Base-by-base conservation (phyloP, 1,284 basidiomycete species). In the Apiotrichum sp. region DNA sequence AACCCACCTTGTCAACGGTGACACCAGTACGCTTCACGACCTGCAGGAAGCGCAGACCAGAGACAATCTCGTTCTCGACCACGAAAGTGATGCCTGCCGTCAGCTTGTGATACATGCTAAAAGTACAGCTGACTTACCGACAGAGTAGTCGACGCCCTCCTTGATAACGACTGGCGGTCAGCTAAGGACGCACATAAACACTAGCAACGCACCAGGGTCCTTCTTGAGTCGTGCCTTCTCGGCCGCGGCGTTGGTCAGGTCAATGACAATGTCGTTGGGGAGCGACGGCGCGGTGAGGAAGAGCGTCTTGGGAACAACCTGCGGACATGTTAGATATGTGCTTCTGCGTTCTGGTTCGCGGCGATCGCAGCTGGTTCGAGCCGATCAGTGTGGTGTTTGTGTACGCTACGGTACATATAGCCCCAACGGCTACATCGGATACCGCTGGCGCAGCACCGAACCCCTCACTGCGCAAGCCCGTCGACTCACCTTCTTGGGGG, bases 101-200 rank as follows among this genome's bases (percentile, higher is more conserved):
- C 13, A 45, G 50, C 35, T 13, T 41, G 11, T 41, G 13, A 13
- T 8, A 38, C 36, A 13, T 8, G 36, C 2, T 8, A 4, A 38
- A 8, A 3, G 3, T 29, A 3, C 29, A 29, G 8, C 9, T 11
- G n/a, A 51, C 48, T 31, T 22, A 47, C 78, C 79, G 53, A 82
- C 80, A 41, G 76, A 78, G 68, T 82, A 82, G 55, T 82, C 81
- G 57, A 79, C 77, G 33, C 80, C 80, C 63, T 82, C 80, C 61
- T 80, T 80, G 68, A 79, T 77, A 31, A 66, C 75, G 46, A 79
- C 74, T 76, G 47, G 0, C 42, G 7, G 47, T 48, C 6, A 48
- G 47, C 47, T 39, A 34, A 3, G 35, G 16, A 11, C 9, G 13
- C 10, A 41, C 6, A 7, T 6, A 7, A 3, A n/a, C 9, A 41